Conservation (phyloP, 225 moss, liverwort and hornwort species). For the Pleurozium schreberi region DNA sequence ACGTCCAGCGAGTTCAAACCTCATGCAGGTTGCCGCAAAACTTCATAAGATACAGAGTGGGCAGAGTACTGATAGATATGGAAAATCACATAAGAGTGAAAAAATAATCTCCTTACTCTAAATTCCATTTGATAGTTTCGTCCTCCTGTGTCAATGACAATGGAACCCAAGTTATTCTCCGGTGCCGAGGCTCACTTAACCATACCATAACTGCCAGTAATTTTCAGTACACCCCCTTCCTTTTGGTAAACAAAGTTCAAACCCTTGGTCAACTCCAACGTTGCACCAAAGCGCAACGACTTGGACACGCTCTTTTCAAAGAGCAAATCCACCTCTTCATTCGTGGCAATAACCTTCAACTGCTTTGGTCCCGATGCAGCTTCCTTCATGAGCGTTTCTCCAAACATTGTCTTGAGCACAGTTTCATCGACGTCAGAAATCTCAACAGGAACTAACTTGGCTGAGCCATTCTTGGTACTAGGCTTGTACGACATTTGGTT, state of each 20-base stretch:
- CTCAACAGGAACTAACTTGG: background rate
- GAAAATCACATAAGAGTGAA: background rate
- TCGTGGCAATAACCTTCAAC: background rate
- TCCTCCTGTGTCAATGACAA: background rate
- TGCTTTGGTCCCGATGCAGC: background rate
- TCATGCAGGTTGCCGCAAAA: background rate
- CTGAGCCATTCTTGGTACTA: background rate
- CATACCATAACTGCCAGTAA: background rate
- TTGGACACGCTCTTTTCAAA: background rate
- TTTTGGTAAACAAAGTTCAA: background rate
- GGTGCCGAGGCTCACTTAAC: background rate
- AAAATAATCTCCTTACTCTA: background rate
- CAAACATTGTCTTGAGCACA: background rate
- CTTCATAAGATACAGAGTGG: background rate
- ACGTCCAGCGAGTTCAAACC: background rate
- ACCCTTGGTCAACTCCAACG: slow-evolving; percentile 2
- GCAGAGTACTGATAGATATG: background rate
- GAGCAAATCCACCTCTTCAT: background rate
- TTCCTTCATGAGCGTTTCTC: background rate
- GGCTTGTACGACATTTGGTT: slow-evolving; percentile 9
- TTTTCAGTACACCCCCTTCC: background rate
- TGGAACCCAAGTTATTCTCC: background rate
- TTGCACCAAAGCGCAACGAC: background rate
- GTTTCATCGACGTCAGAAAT: background rate
- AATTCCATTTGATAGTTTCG: background rate